A percentile compares a stretch with the other conserved stretches of the same genome.
These are phyloP conservation scores for Tuber indicum DNA, from an alignment of 495 filamentous ascomycete genomes.

Conservation along the genomic window DNA sequence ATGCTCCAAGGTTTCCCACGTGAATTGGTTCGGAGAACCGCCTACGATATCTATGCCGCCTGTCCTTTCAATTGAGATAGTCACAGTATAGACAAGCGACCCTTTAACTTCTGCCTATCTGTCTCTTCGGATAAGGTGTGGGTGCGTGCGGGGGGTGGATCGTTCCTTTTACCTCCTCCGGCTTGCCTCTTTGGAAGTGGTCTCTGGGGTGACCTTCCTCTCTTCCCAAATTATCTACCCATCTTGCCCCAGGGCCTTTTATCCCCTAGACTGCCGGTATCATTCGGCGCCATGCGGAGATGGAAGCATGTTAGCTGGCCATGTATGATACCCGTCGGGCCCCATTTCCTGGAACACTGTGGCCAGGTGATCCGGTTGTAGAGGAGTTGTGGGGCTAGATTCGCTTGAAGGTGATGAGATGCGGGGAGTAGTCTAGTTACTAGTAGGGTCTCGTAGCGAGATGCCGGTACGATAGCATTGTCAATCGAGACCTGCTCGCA, in stretches of 20 bases:
- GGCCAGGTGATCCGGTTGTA: neutral
- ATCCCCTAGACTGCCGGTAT: neutral
- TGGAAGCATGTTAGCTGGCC: too few species aligned
- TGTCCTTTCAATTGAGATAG: neutral
- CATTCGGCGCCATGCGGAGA: neutral
- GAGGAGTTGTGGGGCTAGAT: neutral
- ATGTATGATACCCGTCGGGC: neutral
- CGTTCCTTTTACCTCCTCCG: neutral
- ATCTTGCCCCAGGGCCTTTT: neutral
- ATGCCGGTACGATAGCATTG: too few species aligned
- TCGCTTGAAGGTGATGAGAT: neutral
- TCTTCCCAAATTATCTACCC: neutral
- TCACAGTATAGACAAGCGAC: constrained; percentile 2
- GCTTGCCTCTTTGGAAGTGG: neutral
- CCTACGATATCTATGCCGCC: neutral
- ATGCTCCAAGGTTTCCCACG: neutral
- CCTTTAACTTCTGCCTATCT: neutral
- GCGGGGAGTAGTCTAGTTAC: too few species aligned
- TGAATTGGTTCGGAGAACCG: neutral
- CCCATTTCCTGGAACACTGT: neutral
- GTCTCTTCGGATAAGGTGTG: constrained; percentile 2
- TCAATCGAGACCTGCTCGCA: neutral
- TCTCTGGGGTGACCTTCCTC: neutral
- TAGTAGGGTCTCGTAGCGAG: too few species aligned
- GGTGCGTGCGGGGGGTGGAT: neutral